Conservation (phyloP, 2,329 filamentous ascomycete species). For the Monosporascus sp. region DNA sequence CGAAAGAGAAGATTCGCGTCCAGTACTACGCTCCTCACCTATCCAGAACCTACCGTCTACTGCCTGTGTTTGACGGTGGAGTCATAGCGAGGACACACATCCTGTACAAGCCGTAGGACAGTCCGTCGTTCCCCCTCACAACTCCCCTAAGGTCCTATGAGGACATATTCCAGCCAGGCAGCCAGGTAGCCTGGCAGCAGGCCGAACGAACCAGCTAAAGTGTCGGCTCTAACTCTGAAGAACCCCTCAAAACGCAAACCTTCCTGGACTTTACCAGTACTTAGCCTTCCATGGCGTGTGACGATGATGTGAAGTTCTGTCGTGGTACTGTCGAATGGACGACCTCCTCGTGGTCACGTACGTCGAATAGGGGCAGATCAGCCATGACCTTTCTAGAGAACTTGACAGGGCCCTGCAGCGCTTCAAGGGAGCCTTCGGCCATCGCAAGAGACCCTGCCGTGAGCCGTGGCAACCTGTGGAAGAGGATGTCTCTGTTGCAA, state of each 20-base stretch:
- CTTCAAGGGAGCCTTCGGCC: not conserved
- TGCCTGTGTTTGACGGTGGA: no score
- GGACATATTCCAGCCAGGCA: not conserved
- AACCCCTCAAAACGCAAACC: not conserved
- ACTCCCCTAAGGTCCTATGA: not conserved
- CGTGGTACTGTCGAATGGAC: not conserved
- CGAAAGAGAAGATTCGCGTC: no score
- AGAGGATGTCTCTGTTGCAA: not conserved
- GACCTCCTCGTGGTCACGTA: not conserved
- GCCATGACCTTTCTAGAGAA: not conserved
- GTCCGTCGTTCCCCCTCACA: not conserved
- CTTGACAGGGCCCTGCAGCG: not conserved
- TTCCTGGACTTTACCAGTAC: not conserved
- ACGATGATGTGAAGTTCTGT: not conserved
- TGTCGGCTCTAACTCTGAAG: not conserved
- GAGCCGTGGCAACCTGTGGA: not conserved
- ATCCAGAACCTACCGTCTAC: no score
- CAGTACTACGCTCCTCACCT: no score
- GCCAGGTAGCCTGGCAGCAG: not conserved
- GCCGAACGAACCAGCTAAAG: not conserved
- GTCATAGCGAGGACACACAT: no score
- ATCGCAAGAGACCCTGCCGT: not conserved
- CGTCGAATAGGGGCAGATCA: not conserved
- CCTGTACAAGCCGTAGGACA: not conserved
- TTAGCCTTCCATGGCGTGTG: not conserved